Percentiles rank a stretch among this genome's conserved stretches.
Conservation (phyloP, 2,329 filamentous ascomycete genomes). For the Fusarium compactum region DNA sequence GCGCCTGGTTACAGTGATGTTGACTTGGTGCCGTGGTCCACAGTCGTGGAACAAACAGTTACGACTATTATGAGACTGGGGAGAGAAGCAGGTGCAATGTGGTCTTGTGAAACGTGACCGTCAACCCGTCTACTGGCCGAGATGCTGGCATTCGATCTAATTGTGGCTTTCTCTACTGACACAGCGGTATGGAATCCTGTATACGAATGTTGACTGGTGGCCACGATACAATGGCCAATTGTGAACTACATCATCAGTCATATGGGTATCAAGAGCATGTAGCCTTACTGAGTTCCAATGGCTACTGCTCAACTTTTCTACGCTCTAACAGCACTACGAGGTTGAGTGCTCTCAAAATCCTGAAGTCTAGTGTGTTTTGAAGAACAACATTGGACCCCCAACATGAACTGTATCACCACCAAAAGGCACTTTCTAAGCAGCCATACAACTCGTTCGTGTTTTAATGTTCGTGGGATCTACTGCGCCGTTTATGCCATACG, state of each 20-base stretch:
- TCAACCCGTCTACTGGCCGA: constrained; percentile 19
- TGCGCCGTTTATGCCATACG: neutral
- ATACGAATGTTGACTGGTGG: neutral
- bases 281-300: neutral
- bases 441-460: neutral
- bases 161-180: neutral
- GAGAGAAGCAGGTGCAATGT: neutral
- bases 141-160: constrained; percentile 18
- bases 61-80: constrained; percentile 29
- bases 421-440: neutral
- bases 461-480: neutral
- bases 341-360: neutral
- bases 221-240: neutral
- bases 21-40: constrained; percentile 17
- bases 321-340: neutral
- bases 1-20: constrained; percentile 20
- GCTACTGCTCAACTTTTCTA: neutral
- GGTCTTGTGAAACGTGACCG: constrained; percentile 23
- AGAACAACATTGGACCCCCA: neutral
- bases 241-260: neutral
- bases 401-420: neutral
- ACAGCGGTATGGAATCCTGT: neutral
- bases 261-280: neutral
- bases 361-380: neutral
- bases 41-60: constrained; percentile 31